Percentiles rank a stretch among this genome's conserved stretches.
Conservation (phyloP, 202 grass and related monocot species). For the Saccharum hybrid region DNA sequence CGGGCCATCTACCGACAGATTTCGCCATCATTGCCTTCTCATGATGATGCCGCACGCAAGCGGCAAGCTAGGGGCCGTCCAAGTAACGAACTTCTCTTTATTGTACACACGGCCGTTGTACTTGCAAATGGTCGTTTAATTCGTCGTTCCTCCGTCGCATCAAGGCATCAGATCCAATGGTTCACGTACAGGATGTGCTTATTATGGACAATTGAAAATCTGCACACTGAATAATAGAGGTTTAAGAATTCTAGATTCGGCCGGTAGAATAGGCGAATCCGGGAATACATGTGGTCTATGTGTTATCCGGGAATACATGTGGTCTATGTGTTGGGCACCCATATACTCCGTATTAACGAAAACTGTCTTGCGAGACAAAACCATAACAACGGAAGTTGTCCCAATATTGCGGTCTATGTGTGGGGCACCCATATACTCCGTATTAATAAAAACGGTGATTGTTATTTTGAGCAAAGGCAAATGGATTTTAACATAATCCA, state of each 20-base stretch:
- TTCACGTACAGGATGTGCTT: background rate
- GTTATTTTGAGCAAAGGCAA: no score
- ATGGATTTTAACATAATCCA: no score
- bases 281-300: background rate
- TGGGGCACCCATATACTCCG: no score
- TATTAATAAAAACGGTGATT: no score
- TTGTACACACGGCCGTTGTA: background rate
- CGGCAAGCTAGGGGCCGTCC: background rate
- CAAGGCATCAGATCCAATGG: background rate
- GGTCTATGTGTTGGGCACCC: no score
- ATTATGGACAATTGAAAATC: no score
- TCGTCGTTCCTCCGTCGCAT: constrained; percentile 11
- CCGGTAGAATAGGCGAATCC: background rate
- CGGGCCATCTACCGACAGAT: constrained; percentile 47
- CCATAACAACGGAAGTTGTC: no score
- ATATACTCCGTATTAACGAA: no score
- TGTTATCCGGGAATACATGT: no score
- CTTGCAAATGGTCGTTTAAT: background rate
- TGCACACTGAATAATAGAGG: background rate
- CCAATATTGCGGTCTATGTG: no score
- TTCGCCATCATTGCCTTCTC: background rate
- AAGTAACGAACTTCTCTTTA: constrained; percentile 16
- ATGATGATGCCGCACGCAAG: constrained; percentile 35
- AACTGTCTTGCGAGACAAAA: no score
- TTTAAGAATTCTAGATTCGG: background rate